These are phyloP conservation scores for Penicillium longicatenatum DNA, from an alignment of 495 filamentous ascomycete genomes.

Conservation along the genomic window DNA sequence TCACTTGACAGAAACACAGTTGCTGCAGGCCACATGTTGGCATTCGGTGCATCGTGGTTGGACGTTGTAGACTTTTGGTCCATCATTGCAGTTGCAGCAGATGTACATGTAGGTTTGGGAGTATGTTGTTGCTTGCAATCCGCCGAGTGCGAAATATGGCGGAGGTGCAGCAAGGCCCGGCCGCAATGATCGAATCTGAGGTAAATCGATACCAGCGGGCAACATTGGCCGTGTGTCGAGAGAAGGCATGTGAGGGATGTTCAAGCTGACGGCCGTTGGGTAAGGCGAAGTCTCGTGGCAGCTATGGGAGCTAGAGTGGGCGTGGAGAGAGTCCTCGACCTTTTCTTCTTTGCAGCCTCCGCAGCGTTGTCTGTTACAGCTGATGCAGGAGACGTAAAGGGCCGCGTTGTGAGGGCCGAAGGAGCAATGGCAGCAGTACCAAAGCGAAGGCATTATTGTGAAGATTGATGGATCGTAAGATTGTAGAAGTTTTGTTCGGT, in stretches of 20 bases:
- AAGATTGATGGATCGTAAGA: constrained; percentile 2
- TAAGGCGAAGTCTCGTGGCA: constrained; percentile 22
- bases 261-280: constrained; percentile 15
- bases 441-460: constrained; percentile 26
- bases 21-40: constrained; percentile 30
- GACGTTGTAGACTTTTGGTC: constrained; percentile 40
- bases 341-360: constrained; percentile 22
- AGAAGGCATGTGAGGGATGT: constrained; percentile 9
- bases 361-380: constrained; percentile 27
- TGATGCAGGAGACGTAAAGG: constrained; percentile 32
- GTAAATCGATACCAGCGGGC: constrained; percentile 12
- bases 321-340: background rate
- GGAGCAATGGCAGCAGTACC: constrained; percentile 39
- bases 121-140: constrained; percentile 1
- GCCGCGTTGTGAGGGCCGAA: constrained; percentile 31
- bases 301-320: constrained; percentile 7
- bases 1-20: constrained; percentile 39
- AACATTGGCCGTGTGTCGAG: constrained; percentile 10
- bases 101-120: constrained; percentile 31
- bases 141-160: background rate
- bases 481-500: background rate
- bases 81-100: constrained; percentile 45
- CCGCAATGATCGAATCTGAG: constrained; percentile 15
- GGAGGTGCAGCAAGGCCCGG: background rate
- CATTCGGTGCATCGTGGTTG: constrained; percentile 39